Percentiles rank a stretch among this genome's conserved stretches.
phyloP scores from a whole-genome alignment of 2,329 filamentous ascomycete genomes.

The Akanthomyces uredinophilus region DNA sequence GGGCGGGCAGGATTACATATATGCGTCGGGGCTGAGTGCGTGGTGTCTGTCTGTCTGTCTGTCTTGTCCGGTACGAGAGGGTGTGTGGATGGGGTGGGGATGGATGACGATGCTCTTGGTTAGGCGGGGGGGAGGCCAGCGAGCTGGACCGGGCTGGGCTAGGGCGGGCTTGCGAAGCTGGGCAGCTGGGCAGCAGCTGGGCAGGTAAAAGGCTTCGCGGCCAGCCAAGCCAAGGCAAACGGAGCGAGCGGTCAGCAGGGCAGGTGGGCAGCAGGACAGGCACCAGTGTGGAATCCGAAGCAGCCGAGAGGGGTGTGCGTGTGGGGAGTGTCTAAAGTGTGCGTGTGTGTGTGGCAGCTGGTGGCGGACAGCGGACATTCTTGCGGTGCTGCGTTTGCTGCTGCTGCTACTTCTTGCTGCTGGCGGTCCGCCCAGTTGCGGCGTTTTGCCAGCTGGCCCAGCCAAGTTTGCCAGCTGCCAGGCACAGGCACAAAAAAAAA shows the following conservation, averaged over 20 bases:
- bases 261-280: slow-evolving; percentile 1
- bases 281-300: not conserved
- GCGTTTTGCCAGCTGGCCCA: not conserved
- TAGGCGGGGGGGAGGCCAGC: not conserved
- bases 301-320: not conserved
- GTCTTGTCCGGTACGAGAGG: not conserved
- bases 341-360: not conserved
- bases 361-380: not conserved
- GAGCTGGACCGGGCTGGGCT: not conserved
- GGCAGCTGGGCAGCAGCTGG: not conserved
- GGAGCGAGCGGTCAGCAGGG: slow-evolving; percentile 6
- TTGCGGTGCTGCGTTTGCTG: not conserved
- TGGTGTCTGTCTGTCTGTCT: slow-evolving; percentile 1
- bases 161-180: too few relatives aligned
- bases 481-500: not conserved
- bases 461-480: not conserved
- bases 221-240: not conserved
- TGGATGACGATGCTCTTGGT: slow-evolving; percentile 14
- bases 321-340: not conserved
- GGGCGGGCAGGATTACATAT: slow-evolving; percentile 13
- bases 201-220: not conserved
- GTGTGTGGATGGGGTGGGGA: slow-evolving; percentile 3
- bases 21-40: slow-evolving; percentile 7
- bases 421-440: not conserved
- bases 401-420: too few relatives aligned